Evolutionary conservation across 73 alveolate genomes (phyloP).

Genomic region (Paramecium caudatum): DNA sequence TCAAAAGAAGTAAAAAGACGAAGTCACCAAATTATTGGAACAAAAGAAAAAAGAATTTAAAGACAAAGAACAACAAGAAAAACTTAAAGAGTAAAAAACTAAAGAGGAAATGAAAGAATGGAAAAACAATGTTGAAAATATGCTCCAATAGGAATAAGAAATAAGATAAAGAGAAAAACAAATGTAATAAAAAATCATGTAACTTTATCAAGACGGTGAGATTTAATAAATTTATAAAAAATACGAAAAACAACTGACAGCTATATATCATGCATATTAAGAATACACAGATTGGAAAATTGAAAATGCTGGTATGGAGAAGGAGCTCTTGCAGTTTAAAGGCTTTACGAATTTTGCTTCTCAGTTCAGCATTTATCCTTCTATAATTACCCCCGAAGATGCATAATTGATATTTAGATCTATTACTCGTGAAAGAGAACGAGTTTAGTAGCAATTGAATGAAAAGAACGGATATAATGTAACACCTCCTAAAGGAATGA

Average conservation of each 20-base stretch:
- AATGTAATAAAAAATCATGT: constrained; percentile 2
- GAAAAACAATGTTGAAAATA: constrained; percentile 62
- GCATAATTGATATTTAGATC: constrained; percentile 52
- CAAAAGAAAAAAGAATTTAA: constrained; percentile 31
- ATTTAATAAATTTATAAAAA: background rate
- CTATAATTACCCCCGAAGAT: constrained; percentile 64
- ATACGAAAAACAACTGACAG: constrained; percentile 40
- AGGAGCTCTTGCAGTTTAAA: constrained; percentile 51
- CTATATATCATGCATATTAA: constrained; percentile 50
- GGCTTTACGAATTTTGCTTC: constrained; percentile 66
- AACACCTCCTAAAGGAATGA: constrained; percentile 41
- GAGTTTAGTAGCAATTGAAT: constrained; percentile 29
- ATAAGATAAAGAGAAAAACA: constrained; percentile 59
- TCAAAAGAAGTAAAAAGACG: constrained; percentile 40
- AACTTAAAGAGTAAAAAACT: background rate
- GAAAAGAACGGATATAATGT: constrained; percentile 40
- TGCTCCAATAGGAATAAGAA: constrained; percentile 50
- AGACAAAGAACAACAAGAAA: constrained; percentile 48
- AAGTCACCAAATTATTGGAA: constrained; percentile 35
- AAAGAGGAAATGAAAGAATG: constrained; percentile 64
- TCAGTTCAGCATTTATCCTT: constrained; percentile 50
- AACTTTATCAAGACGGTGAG: background rate
- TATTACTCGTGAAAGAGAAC: constrained; percentile 31
- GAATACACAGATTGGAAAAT: constrained; percentile 69
- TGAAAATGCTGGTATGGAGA: constrained; percentile 45